Conservation (phyloP, 257 asterid genomes). For the Paraleonurus japonicus region DNA sequence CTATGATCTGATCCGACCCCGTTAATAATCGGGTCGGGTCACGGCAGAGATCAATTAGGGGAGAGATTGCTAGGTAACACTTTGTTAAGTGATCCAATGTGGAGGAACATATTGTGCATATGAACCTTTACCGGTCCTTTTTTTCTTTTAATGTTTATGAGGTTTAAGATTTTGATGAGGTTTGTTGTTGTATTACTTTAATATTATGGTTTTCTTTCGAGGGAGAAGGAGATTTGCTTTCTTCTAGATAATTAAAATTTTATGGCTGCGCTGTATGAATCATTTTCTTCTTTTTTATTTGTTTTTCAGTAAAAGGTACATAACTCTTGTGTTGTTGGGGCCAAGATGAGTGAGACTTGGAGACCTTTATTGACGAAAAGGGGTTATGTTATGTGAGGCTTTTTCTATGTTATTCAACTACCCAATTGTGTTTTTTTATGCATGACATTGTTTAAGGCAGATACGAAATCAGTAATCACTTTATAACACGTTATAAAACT, state of each 20-base stretch:
- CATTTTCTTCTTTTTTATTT: background rate
- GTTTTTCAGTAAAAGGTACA: background rate
- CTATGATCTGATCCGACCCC: slow-evolving; percentile 28
- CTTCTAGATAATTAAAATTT: background rate
- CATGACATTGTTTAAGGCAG: too few relatives aligned
- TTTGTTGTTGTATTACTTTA: background rate
- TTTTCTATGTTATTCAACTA: background rate
- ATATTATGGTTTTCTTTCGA: background rate
- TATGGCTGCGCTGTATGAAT: background rate
- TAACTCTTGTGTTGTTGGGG: background rate
- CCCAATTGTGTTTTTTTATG: too few relatives aligned
- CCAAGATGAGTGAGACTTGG: background rate
- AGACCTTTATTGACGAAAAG: background rate
- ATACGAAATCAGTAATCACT: too few relatives aligned
- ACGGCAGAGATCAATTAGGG: background rate
- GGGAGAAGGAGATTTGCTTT: too few relatives aligned
- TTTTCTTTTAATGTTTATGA: background rate
- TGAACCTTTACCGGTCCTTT: slow-evolving; percentile 1
- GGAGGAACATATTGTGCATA: slow-evolving; percentile 22
- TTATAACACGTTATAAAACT: too few relatives aligned
- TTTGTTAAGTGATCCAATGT: background rate
- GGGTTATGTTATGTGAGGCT: background rate
- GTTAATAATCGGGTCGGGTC: background rate
- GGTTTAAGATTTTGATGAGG: background rate
- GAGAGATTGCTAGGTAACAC: background rate